A percentile compares a stretch with the other conserved stretches of the same genome.
These are phyloP conservation scores for Davidsoniella eucalypti DNA, from an alignment of 2,329 filamentous ascomycete genomes.

Conservation along the genomic window DNA sequence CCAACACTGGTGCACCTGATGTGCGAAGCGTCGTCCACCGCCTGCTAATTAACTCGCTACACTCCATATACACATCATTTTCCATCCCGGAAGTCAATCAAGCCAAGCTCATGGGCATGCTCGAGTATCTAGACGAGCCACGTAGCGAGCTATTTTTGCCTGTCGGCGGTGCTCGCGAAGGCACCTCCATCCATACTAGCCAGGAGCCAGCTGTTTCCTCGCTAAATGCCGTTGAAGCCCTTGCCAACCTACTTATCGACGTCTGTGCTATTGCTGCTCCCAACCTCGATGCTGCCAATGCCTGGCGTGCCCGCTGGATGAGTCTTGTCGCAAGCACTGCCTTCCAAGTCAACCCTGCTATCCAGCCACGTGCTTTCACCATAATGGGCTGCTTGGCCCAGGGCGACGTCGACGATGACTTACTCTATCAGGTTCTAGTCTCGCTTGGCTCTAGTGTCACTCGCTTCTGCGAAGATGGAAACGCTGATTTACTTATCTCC, in stretches of 20 bases:
- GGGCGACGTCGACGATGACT: slow-evolving; percentile 56
- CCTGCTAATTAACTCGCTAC: slow-evolving; percentile 48
- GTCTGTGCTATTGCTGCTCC: slow-evolving; percentile 47
- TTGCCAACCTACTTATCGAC: slow-evolving; percentile 46
- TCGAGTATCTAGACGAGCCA: slow-evolving; percentile 43
- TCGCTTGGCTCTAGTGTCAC: slow-evolving; percentile 47
- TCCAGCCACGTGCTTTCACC: slow-evolving; percentile 51
- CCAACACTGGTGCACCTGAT: slow-evolving; percentile 43
- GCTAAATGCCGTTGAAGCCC: slow-evolving; percentile 27
- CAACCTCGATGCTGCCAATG: slow-evolving; percentile 47
- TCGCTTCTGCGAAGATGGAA: slow-evolving; percentile 47
- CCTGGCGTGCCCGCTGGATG: slow-evolving; percentile 59
- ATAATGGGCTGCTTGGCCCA: slow-evolving; percentile 55
- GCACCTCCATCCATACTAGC: slow-evolving; percentile 37
- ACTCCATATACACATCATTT: slow-evolving; percentile 51
- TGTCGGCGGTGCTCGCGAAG: slow-evolving; percentile 26
- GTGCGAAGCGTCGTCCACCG: slow-evolving; percentile 44
- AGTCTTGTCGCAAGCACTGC: slow-evolving; percentile 55
- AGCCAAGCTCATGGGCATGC: slow-evolving; percentile 35
- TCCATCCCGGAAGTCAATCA: slow-evolving; percentile 41
- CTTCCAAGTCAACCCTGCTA: slow-evolving; percentile 56
- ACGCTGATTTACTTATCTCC: slow-evolving; percentile 51
- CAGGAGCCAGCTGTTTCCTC: slow-evolving; percentile 10
- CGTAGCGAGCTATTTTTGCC: slow-evolving; percentile 38
- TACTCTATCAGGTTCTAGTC: slow-evolving; percentile 55